Evolutionary conservation across 192 early-diverging fungal species (phyloP).

Genomic region (Gonapodya sp.): DNA sequence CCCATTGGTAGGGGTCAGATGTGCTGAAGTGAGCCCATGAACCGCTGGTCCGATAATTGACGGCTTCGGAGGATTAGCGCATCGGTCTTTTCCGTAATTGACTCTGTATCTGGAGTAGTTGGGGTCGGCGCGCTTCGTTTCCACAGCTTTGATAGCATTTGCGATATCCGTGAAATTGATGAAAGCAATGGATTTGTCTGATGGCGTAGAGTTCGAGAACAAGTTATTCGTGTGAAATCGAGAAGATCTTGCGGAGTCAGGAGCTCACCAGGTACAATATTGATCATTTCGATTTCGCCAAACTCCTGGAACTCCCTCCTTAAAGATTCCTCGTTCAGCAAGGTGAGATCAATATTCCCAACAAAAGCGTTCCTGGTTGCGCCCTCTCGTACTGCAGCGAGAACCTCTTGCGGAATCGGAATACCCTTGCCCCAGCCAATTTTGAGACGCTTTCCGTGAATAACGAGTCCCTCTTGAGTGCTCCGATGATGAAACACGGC

Average conservation of each 20-base stretch:
- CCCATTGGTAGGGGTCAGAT: neutral
- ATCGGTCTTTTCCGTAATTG: conserved; percentile 83
- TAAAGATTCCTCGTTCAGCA: conserved; percentile 56
- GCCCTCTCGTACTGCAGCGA: conserved; percentile 42
- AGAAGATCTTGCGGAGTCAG: neutral
- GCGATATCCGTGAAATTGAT: conserved; percentile 75
- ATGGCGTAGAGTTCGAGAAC: neutral
- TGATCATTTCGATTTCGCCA: conserved; percentile 82
- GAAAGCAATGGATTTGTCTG: conserved; percentile 75
- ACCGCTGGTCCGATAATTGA: neutral
- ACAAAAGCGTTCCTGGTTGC: conserved; percentile 65
- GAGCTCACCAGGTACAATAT: conserved; percentile 41
- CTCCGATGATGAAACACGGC: conserved; percentile 49
- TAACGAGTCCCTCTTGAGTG: conserved; percentile 45
- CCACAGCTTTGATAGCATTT: conserved; percentile 69
- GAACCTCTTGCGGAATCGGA: conserved; percentile 34
- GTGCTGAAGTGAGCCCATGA: neutral
- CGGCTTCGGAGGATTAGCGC: conserved; percentile 61
- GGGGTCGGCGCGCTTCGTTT: conserved; percentile 46
- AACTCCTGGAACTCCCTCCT: conserved; percentile 65
- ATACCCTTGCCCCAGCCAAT: conserved; percentile 71
- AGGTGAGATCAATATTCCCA: conserved; percentile 40
- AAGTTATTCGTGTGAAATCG: neutral
- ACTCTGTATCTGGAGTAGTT: conserved; percentile 52
- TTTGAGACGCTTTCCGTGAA: conserved; percentile 66